Evolutionary conservation across 345 rosid species (phyloP).

Genomic region (Eucalyptus curtisii): DNA sequence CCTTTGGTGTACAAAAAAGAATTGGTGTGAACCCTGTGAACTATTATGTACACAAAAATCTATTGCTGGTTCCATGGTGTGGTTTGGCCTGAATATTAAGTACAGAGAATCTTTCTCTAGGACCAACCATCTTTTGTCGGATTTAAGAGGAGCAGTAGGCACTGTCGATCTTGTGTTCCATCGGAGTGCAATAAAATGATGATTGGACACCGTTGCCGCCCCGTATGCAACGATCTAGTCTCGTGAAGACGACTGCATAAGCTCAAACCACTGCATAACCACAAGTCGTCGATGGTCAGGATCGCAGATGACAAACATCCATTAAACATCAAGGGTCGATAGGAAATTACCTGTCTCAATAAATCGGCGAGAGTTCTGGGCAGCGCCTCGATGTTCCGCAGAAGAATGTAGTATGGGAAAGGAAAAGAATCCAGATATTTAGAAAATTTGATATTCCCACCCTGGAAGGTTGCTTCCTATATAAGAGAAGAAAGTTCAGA

Average conservation of each 20-base stretch:
- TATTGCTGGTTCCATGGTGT: background rate
- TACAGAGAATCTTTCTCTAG: background rate
- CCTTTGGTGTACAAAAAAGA: background rate
- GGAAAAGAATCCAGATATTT: constrained; percentile 84
- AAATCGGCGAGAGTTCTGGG: constrained; percentile 81
- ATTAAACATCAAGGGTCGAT: background rate
- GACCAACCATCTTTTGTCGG: background rate
- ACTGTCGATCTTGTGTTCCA: background rate
- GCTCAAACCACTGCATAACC: constrained; percentile 81
- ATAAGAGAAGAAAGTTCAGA: background rate
- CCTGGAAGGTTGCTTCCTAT: constrained; percentile 42
- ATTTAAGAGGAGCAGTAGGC: background rate
- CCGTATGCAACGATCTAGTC: constrained; percentile 9
- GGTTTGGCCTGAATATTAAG: background rate
- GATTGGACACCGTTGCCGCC: background rate
- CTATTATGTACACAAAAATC: background rate
- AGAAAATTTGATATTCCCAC: constrained; percentile 22
- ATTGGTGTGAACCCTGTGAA: background rate
- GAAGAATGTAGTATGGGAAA: constrained; percentile 73
- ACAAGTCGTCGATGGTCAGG: background rate
- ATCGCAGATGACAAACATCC: background rate
- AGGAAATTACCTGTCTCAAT: constrained; percentile 65
- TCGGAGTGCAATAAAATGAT: background rate
- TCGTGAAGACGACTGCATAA: constrained; percentile 51
- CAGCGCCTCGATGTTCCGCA: constrained; percentile 73